Conservation (phyloP, 805 yeast genomes). For the Candida coquimbonensis region DNA sequence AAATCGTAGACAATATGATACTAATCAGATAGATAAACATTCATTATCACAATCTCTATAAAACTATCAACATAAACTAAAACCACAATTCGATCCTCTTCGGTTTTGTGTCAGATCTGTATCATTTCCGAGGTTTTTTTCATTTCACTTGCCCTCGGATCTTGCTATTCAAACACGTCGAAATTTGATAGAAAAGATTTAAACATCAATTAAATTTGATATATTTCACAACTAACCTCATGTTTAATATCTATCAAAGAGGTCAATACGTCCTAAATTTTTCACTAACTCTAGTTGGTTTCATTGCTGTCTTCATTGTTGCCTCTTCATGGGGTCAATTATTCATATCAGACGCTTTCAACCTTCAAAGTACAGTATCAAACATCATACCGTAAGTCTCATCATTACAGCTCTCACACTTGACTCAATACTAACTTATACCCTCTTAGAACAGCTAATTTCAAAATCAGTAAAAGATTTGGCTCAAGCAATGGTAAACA, state of each 20-base stretch:
- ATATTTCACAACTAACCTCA: slow-evolving; percentile 5
- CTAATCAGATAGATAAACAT: too few relatives aligned
- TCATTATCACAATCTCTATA: too few relatives aligned
- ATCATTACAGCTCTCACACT: neutral
- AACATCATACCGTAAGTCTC: slow-evolving; percentile 27
- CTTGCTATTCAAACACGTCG: neutral
- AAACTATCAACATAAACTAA: too few relatives aligned
- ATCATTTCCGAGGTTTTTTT: neutral
- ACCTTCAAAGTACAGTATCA: slow-evolving; percentile 30
- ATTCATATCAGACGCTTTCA: slow-evolving; percentile 37
- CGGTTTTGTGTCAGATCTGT: neutral
- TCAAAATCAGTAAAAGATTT: slow-evolving; percentile 51
- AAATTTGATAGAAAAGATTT: neutral
- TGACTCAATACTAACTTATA: slow-evolving; percentile 15
- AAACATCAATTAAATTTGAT: neutral
- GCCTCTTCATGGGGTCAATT: slow-evolving; percentile 45
- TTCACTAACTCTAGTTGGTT: slow-evolving; percentile 43
- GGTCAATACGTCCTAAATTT: slow-evolving; percentile 47
- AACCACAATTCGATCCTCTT: neutral
- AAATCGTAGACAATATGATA: too few relatives aligned
- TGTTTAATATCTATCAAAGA: slow-evolving; percentile 38
- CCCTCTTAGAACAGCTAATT: slow-evolving; percentile 26
- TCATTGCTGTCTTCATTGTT: slow-evolving; percentile 41
- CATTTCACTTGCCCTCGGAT: too few relatives aligned
- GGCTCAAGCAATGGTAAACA: slow-evolving; percentile 63